A percentile compares a stretch with the other conserved stretches of the same genome.
Evolutionary conservation across 257 asterid species (phyloP).

Genomic region (Apocynum venetum): DNA sequence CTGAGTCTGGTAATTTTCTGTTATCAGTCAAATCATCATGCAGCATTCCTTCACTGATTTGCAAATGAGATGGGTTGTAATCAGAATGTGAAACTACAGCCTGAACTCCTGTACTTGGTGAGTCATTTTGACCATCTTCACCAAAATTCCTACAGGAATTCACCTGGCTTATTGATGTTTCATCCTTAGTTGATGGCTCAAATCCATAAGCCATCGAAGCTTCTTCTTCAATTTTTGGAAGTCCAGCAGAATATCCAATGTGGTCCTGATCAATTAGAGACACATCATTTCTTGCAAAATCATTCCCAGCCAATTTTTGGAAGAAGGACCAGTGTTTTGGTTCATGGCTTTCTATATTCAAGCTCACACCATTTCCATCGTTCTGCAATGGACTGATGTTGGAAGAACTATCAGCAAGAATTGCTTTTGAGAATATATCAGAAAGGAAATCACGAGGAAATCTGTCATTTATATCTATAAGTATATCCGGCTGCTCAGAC

Average conservation of each 20-base stretch:
- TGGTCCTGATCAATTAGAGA: constrained; percentile 94
- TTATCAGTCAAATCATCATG: constrained; percentile 55
- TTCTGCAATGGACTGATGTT: constrained; percentile 49
- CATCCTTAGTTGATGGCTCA: constrained; percentile 43
- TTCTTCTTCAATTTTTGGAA: constrained; percentile 57
- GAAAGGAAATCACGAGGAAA: constrained; percentile 87
- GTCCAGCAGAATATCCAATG: constrained; percentile 49
- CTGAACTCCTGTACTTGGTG: constrained; percentile 34
- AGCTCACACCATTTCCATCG: constrained; percentile 73
- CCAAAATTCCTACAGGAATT: constrained; percentile 39
- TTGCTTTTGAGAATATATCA: constrained; percentile 75
- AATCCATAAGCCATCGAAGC: constrained; percentile 51
- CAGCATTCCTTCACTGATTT: constrained; percentile 43
- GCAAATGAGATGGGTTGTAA: constrained; percentile 35
- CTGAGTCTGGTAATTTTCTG: constrained; percentile 46
- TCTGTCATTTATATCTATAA: constrained; percentile 87
- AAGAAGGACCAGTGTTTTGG: constrained; percentile 95
- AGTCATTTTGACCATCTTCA: constrained; percentile 36
- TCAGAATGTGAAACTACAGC: constrained; percentile 37
- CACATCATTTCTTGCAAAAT: constrained; percentile 67
- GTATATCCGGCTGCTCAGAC: constrained; percentile 70
- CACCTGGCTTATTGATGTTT: constrained; percentile 33
- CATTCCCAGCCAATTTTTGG: constrained; percentile 84
- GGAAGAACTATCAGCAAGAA: constrained; percentile 55
- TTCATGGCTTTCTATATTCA: constrained; percentile 81